Evolutionary conservation across 176 grass and related monocot species (phyloP).

Genomic region (Cenchrus fungigraminus): DNA sequence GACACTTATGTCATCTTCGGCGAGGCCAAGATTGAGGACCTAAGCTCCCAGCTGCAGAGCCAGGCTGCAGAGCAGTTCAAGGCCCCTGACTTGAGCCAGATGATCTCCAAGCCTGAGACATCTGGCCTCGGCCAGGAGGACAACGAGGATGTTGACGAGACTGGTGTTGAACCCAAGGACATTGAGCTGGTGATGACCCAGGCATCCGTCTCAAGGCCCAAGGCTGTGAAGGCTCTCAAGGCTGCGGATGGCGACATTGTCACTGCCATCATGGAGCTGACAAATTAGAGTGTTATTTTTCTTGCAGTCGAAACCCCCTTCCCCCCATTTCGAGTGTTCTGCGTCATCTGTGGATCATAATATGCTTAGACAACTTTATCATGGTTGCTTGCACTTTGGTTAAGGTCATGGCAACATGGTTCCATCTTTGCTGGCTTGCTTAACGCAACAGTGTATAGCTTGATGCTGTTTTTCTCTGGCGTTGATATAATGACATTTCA

Average conservation of each 20-base stretch:
- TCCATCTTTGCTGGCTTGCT: background rate
- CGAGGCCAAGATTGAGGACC: constrained; percentile 74
- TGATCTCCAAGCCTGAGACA: constrained; percentile 43
- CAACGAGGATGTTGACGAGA: constrained; percentile 56
- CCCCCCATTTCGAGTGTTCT: background rate
- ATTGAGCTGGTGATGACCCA: constrained; percentile 80
- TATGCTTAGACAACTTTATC: background rate
- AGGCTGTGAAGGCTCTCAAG: constrained; percentile 72
- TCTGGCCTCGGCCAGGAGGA: constrained; percentile 49
- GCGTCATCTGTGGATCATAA: background rate
- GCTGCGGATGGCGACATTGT: constrained; percentile 57
- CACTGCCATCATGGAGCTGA: constrained; percentile 75
- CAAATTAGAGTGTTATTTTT: constrained; percentile 32
- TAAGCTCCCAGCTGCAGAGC: constrained; percentile 71
- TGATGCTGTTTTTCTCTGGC: background rate
- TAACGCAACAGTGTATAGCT: background rate
- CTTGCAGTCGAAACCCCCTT: background rate
- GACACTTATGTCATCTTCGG: constrained; percentile 75
- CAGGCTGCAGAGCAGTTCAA: constrained; percentile 81
- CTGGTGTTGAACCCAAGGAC: constrained; percentile 64
- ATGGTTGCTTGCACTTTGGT: background rate
- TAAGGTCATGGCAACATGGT: background rate
- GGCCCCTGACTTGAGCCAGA: constrained; percentile 53
- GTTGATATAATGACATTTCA: background rate
- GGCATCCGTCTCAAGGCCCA: constrained; percentile 51